Evolutionary conservation across 257 asterid species (phyloP), one percentile per base, ranked within the genome.

Genomic region (Galeopsis tetrahit): DNA sequence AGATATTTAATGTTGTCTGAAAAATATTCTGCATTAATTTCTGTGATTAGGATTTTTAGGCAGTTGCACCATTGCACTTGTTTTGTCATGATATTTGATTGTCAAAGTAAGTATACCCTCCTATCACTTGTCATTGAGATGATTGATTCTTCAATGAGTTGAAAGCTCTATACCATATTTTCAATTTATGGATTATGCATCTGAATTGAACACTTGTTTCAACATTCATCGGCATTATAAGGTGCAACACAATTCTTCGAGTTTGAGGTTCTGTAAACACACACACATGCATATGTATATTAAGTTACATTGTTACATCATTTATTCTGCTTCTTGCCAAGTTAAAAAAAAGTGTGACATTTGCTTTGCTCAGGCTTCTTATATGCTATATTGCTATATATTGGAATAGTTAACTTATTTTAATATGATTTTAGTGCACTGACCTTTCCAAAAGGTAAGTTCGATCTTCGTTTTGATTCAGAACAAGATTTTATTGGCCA

Each of bases 301-400:
- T 13, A 48, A 9, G 48, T 48, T 48, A 32, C 35, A 5, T 1
- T 46, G 48, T 48, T 48, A 32, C 35, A 5, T 1, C 60, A 46
- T 48, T 62, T 33, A 55, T 14, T 68, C 46, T 68, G 63, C 42
- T 46, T 32, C 53, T 63, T 64, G 36, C 28, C 42, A 28, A 13
- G n/a, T 10, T 17, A 42, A 21, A 10, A 61, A 61, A 48, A 49
- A 48, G 6, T 67, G 34, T 49, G 49, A 2, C 4, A 14, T 36
- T 35, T 8, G 51, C 60, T 52, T 7, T 68, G 51, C 63, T 11
- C 8, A 31, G 43, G 33, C 71, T 66, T 33, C 44, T 49, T 49
- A 34, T 44, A 51, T 14, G 46, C 51, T 8, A 5, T 35, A 36
- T 8, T 14, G 46, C 51, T 8, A 5, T 35, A 36, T 8, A 33